phyloP scores from a whole-genome alignment of 768 basidiomycete genomes.

The Tylopilus sp. region DNA sequence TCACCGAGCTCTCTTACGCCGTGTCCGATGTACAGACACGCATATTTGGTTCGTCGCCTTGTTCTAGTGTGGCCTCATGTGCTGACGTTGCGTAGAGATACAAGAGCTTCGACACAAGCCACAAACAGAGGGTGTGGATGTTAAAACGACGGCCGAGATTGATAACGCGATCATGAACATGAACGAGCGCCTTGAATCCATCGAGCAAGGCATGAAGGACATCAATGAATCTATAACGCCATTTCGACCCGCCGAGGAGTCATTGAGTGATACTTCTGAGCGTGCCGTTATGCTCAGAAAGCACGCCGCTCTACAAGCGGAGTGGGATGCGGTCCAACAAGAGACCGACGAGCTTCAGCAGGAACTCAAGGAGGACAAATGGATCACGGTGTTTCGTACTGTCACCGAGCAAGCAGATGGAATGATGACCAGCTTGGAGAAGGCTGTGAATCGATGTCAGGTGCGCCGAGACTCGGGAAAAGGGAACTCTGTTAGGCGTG shows the following conservation, averaged over 20 bases:
- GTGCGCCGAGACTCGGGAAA: slow-evolving; percentile 50
- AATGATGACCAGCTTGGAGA: slow-evolving; percentile 96
- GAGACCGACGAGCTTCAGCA: slow-evolving; percentile 81
- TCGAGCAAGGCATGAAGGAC: slow-evolving; percentile 67
- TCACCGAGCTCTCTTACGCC: slow-evolving; percentile 82
- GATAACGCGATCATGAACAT: slow-evolving; percentile 79
- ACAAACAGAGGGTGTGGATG: slow-evolving; percentile 51
- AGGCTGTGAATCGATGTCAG: slow-evolving; percentile 87
- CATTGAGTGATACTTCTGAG: slow-evolving; percentile 41
- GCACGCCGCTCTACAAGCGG: slow-evolving; percentile 63
- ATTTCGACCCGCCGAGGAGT: slow-evolving; percentile 44
- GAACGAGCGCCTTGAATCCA: slow-evolving; percentile 73
- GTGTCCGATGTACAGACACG: slow-evolving; percentile 90
- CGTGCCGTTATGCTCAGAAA: slow-evolving; percentile 58
- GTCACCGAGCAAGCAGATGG: slow-evolving; percentile 94
- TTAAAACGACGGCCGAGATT: slow-evolving; percentile 63
- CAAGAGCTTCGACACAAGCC: slow-evolving; percentile 91
- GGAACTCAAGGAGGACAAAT: slow-evolving; percentile 96
- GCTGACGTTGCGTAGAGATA: slow-evolving; percentile 56
- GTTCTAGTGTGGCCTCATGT: background rate
- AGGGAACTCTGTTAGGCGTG: background rate
- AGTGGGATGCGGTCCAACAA: slow-evolving; percentile 80
- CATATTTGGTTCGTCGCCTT: slow-evolving; percentile 64
- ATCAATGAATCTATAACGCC: slow-evolving; percentile 67
- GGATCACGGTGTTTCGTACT: slow-evolving; percentile 92